A percentile compares a stretch with the other conserved stretches of the same genome.
These are phyloP conservation scores for Phytophthora cactorum DNA, from an alignment of 352 stramenopile species.

Conservation along the genomic window DNA sequence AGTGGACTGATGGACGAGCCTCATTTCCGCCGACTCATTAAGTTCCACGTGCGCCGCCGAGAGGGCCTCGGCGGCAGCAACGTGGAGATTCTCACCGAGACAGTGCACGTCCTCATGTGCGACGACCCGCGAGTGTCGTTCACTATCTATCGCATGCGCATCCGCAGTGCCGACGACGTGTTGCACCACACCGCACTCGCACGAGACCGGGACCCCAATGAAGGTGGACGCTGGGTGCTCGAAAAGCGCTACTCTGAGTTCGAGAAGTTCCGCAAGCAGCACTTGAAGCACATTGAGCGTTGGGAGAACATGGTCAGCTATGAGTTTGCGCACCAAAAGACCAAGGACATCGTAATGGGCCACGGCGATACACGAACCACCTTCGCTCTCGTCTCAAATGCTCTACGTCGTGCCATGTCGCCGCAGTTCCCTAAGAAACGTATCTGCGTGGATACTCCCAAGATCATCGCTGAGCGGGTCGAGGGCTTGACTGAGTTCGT, in stretches of 20 bases:
- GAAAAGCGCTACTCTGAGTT: conserved; percentile 72
- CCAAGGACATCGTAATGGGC: conserved; percentile 2
- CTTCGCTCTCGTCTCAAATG: conserved; percentile 52
- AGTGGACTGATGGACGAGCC: conserved; percentile 46
- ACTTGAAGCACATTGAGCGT: conserved; percentile 46
- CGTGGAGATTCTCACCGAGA: conserved; percentile 51
- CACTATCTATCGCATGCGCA: conserved; percentile 64
- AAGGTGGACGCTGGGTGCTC: conserved; percentile 49
- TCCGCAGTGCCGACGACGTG: conserved; percentile 45
- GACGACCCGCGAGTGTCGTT: conserved; percentile 41
- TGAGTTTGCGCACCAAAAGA: conserved; percentile 28
- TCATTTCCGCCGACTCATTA: conserved; percentile 53
- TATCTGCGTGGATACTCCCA: conserved; percentile 49
- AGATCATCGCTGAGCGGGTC: conserved; percentile 50
- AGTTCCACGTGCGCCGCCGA: conserved; percentile 64
- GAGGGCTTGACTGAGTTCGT: conserved; percentile 51
- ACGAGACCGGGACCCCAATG: conserved; percentile 18
- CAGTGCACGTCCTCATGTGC: conserved; percentile 24
- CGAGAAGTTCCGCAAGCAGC: conserved; percentile 40
- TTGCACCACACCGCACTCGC: conserved; percentile 25
- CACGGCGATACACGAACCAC: conserved; percentile 32
- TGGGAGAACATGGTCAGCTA: conserved; percentile 38
- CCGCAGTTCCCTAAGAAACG: conserved; percentile 55
- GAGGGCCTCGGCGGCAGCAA: conserved; percentile 43
- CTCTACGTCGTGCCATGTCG: conserved; percentile 48